Evolutionary conservation across 202 grass and related monocot genomes (phyloP), one percentile per base, ranked within the genome.

Genomic region (Schoenoplectus tabernaemontani): DNA sequence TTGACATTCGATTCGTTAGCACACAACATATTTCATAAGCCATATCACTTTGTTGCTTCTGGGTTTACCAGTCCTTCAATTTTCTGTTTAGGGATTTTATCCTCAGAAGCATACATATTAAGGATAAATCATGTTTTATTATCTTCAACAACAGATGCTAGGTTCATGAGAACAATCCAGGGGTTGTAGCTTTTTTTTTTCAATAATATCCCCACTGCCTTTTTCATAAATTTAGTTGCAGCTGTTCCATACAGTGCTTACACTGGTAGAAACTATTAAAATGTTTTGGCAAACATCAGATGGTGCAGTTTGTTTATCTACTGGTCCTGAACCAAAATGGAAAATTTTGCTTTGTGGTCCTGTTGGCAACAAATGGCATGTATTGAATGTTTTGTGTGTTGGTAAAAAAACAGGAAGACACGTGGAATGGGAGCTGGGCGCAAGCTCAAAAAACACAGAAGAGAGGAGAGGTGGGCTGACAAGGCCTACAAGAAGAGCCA

Each of bases 401-500:
- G 41, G 33, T 24, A 44, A 38, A 38, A 3, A 78, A 46, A 23
- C 72, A 90, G 87, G 57, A 93, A 93, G 75, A 93, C 87, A 76
- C 78, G 85, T 86, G 87, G 87, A 85, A 87, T 86, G 87, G 85
- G 87, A 90, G 87, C 87, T 71, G 85, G 80, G 17, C 85, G 90
- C 19, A 93, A 90, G 80, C 83, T 90, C 17, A 93, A 90, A 77
- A 89, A 70, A 56, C 87, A 90, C 77, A 84, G 85, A 54, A 92
- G 87, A 59, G 82, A 85, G 73, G 85, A 92, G 63, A 75, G 87
- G 46, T 93, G 90, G 87, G 90, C 87, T 11, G 90, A 87, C 76
- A 89, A 87, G 79, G 74, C 90, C 39, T 92, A 92, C 80, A 87
- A 89, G 82, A 86, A 92, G 82, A 89, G 90, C 37, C 90, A 85